Evolutionary conservation across 2,329 filamentous ascomycete species (phyloP), one percentile per base, ranked within the genome.

Genomic region (Rhynchosporium agropyri): DNA sequence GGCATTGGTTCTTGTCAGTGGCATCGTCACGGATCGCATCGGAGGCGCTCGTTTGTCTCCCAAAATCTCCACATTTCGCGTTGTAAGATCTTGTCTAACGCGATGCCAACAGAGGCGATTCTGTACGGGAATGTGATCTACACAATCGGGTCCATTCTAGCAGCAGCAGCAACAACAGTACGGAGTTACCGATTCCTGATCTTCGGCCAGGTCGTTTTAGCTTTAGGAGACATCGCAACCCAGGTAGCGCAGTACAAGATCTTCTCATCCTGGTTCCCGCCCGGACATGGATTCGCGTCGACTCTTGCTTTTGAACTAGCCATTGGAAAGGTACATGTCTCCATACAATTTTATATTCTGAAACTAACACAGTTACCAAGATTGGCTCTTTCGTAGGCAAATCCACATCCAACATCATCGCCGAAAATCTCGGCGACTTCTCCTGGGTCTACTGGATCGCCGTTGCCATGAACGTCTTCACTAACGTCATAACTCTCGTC

Each of bases 171-270:
- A 0, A 80, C 84, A 0, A 81, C 80, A 0, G 77, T 82, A 2
- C 81, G 84, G 4, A 83, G 78, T 38, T 88, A 82, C 73, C 79
- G 79, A 20, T 83, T 87, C 71, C 87, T 88, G 84, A 80, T 88
- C 43, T 79, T 77, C 15, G 85, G 84, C 1, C 74, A 80, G 42
- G 76, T 88, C 1, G 74, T 88, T 12, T 78, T 82, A 33, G 80
- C 84, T 0, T 73, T 88, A 0, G 85, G 85, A n/a, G 85, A 87
- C 64, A 84, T 87, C 26, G 83, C 85, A 0, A 88, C 85, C 0
- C 84, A 88, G 67, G 79, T 87, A 36, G 85, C 85, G 0, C 84
- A 87, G 70, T 88, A 87, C 71, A 86, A 87, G 64, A 81, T 88
- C 65, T 88, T 88, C 68, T 85, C 83, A 0, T 85, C 83, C 0